Evolutionary conservation across 345 rosid species (phyloP).

Genomic region (Heritiera littoralis): DNA sequence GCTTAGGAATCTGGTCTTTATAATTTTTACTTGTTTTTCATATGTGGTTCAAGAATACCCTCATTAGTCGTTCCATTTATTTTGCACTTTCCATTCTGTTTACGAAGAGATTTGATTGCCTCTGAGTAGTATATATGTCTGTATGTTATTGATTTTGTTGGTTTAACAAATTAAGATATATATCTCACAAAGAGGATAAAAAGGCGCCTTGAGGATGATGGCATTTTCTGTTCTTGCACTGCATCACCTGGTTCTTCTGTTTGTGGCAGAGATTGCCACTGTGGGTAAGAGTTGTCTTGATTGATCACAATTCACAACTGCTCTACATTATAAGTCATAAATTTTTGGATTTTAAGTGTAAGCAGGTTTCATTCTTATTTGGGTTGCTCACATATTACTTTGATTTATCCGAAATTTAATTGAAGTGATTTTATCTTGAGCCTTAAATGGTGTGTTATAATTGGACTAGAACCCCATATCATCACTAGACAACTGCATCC

Average conservation of each 20-base stretch:
- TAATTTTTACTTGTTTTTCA: neutral
- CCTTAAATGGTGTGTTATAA: neutral
- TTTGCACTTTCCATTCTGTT: neutral
- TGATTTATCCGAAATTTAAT: neutral
- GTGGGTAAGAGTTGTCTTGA: slow-evolving; percentile 65
- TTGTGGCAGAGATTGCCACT: slow-evolving; percentile 90
- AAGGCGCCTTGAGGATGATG: slow-evolving; percentile 81
- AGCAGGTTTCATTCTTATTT: neutral
- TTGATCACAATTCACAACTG: neutral
- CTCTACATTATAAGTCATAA: neutral
- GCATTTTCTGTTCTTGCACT: slow-evolving; percentile 93
- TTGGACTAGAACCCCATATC: neutral
- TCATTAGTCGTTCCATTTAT: neutral
- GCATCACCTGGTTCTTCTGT: slow-evolving; percentile 61
- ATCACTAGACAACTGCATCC: neutral
- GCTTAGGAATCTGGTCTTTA: neutral
- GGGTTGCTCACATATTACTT: neutral
- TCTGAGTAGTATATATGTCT: neutral
- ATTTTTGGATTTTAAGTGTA: neutral
- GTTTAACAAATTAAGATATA: slow-evolving; percentile 60
- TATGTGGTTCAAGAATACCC: neutral
- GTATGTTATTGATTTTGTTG: slow-evolving; percentile 24
- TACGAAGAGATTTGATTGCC: neutral
- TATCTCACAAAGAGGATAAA: slow-evolving; percentile 82
- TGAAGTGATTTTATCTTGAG: slow-evolving; percentile 1